Conservation (phyloP, 495 filamentous ascomycete species). For the Talaromyces trachyspermus region DNA sequence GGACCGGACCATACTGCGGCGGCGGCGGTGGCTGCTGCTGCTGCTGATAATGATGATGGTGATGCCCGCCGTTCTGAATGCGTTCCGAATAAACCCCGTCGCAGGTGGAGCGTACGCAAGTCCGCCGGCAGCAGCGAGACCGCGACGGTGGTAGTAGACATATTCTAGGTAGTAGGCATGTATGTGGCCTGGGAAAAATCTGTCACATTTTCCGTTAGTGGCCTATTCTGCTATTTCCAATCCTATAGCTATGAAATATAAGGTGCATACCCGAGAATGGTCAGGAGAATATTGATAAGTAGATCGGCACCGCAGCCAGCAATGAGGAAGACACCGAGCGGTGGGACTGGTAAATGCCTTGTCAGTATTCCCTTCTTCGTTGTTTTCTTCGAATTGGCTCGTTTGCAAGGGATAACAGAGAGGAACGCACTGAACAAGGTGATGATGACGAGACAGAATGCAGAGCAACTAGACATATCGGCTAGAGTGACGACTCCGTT, state of each 20-base stretch:
- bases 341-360: slow-evolving; percentile 42
- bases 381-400: no score
- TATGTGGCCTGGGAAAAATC: slow-evolving; percentile 72
- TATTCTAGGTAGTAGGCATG: slow-evolving; percentile 92
- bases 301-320: slow-evolving; percentile 58
- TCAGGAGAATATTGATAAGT: slow-evolving; percentile 57
- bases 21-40: background rate
- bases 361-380: slow-evolving; percentile 10
- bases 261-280: slow-evolving; percentile 48
- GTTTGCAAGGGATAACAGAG: background rate
- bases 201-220: slow-evolving; percentile 17
- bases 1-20: slow-evolving; percentile 1
- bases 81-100: slow-evolving; percentile 76
- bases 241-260: no score
- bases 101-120: slow-evolving; percentile 42
- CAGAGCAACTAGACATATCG: slow-evolving; percentile 32
- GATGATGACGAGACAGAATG: slow-evolving; percentile 46
- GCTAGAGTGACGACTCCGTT: background rate
- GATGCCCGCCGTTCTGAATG: slow-evolving; percentile 61
- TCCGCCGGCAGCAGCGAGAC: slow-evolving; percentile 46
- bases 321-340: slow-evolving; percentile 55
- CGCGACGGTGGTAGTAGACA: slow-evolving; percentile 69
- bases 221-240: background rate
- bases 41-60: slow-evolving; percentile 2
- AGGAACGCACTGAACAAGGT: slow-evolving; percentile 48